These are phyloP conservation scores for Aspergillus cavernicola DNA, from an alignment of 495 filamentous ascomycete genomes.

Conservation along the genomic window DNA sequence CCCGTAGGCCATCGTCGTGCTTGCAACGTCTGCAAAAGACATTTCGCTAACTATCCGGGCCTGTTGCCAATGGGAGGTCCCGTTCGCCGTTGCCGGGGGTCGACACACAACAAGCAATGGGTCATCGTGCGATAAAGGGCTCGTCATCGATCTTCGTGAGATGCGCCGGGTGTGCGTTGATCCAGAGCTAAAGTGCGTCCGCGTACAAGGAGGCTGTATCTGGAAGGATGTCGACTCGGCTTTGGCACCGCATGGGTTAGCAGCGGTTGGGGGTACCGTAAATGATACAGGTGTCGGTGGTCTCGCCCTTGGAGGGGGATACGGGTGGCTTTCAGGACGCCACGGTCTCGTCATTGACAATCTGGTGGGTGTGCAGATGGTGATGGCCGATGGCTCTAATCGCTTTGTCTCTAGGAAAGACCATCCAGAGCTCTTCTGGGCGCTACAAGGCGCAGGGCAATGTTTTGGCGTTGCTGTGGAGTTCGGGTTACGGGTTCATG, in stretches of 20 bases:
- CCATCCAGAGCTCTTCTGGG: slow-evolving; percentile 44
- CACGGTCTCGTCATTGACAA: slow-evolving; percentile 48
- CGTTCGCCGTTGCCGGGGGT: slow-evolving; percentile 19
- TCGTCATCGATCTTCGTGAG: slow-evolving; percentile 47
- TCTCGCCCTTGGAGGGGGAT: slow-evolving; percentile 50
- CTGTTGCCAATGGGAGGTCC: too few species aligned
- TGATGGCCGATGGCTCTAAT: slow-evolving; percentile 43
- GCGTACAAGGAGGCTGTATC: slow-evolving; percentile 43
- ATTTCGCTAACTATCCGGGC: too few species aligned
- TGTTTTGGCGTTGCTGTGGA: slow-evolving; percentile 39
- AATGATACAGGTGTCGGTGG: slow-evolving; percentile 50
- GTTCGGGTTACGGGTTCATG: slow-evolving; percentile 34
- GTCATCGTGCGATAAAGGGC: slow-evolving; percentile 26
- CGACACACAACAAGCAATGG: slow-evolving; percentile 15
- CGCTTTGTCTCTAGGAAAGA: slow-evolving; percentile 22
- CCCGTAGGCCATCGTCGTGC: too few species aligned
- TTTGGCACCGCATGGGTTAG: slow-evolving; percentile 38
- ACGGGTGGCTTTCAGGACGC: slow-evolving; percentile 40
- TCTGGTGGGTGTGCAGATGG: slow-evolving; percentile 40
- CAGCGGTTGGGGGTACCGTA: slow-evolving; percentile 49
- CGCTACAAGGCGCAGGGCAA: slow-evolving; percentile 37
- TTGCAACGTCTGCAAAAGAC: too few species aligned
- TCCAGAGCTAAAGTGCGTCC: slow-evolving; percentile 35
- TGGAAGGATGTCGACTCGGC: slow-evolving; percentile 51
- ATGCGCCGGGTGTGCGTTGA: slow-evolving; percentile 44